Evolutionary conservation across 1,284 basidiomycete species (phyloP).

Genomic region (Cystobasidium slooffiae): DNA sequence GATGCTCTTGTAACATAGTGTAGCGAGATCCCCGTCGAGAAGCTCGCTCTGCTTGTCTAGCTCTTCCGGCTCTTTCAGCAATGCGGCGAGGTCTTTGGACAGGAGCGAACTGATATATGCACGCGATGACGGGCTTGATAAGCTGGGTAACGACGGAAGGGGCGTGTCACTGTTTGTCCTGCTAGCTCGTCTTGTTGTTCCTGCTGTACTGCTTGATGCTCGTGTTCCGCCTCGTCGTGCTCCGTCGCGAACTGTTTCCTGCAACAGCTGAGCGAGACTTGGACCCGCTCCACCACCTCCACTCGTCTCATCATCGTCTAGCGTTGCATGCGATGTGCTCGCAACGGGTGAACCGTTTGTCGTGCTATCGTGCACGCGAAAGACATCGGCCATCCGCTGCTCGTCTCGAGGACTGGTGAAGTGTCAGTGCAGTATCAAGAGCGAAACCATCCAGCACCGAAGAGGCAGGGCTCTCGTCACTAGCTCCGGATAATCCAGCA

Average conservation of each 20-base stretch:
- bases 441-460: not conserved
- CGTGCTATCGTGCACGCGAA: slow-evolving; percentile 12
- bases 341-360: slow-evolving; percentile 11
- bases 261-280: slow-evolving; percentile 40
- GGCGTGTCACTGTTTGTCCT: not conserved
- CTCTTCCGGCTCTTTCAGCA: slow-evolving; percentile 38
- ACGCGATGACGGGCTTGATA: slow-evolving; percentile 26
- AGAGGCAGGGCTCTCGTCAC: not conserved
- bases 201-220: not conserved
- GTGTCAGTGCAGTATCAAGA: not conserved
- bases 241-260: slow-evolving; percentile 36
- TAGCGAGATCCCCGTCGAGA: slow-evolving; percentile 71
- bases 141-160: slow-evolving; percentile 28
- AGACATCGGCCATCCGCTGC: slow-evolving; percentile 27
- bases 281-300: slow-evolving; percentile 5
- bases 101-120: slow-evolving; percentile 39
- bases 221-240: slow-evolving; percentile 14
- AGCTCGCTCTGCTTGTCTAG: slow-evolving; percentile 32
- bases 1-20: slow-evolving; percentile 84
- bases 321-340: slow-evolving; percentile 11
- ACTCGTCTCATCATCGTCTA: slow-evolving; percentile 3
- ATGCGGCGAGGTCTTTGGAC: slow-evolving; percentile 27
- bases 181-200: slow-evolving; percentile 8
- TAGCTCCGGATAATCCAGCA: too few relatives aligned
- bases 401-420: not conserved